Evolutionary conservation across 768 basidiomycete genomes (phyloP), one percentile per base, ranked within the genome.

Genomic region (Macrolepiota fuliginosa): DNA sequence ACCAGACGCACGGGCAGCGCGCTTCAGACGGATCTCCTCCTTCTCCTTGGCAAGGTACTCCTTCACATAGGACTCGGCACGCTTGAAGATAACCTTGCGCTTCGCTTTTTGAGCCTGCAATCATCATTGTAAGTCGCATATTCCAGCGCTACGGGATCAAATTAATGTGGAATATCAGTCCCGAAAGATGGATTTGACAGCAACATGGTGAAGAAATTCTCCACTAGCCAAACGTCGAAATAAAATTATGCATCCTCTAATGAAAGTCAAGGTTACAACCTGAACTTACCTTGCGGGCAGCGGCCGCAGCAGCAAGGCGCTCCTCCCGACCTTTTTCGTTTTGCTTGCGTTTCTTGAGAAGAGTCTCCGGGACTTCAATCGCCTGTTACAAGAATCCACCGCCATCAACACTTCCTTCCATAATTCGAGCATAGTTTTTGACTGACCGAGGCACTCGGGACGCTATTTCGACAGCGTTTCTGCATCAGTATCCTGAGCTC

Each of bases 281-380:
- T 29, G 62, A 60, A 59, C 88, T 74, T 74, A 96, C 95, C 89
- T 96, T 96, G 73, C 91, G 90, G 66, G 94, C 94, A 68, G 89
- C 89, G 45, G 80, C 74, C 24, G 91, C 92, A 63, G 91, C 91
- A 67, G 82, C 87, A 67, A 96, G 83, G 70, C 92, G 93, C 73
- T 96, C 94, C 82, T 96, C 94, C 71, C 94, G 85, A 65, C 90
- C 91, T 83, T 96, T 96, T 83, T 96, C 94, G 72, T 89, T 96
- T 81, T 94, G 91, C 82, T 96, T 95, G 81, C 96, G 89, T 84
- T 96, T 98, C 87, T 97, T 98, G 83, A 98, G 93, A 83, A 98
- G 89, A 73, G 96, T 98, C 89, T 97, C 96, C 76, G 96, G 96
- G 80, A 96, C 96, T 87, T 96, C 91, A 76, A 97, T 88, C 73